Base-by-base conservation (phyloP, 2,329 filamentous ascomycete genomes). In the Trichoderma asperellum region DNA sequence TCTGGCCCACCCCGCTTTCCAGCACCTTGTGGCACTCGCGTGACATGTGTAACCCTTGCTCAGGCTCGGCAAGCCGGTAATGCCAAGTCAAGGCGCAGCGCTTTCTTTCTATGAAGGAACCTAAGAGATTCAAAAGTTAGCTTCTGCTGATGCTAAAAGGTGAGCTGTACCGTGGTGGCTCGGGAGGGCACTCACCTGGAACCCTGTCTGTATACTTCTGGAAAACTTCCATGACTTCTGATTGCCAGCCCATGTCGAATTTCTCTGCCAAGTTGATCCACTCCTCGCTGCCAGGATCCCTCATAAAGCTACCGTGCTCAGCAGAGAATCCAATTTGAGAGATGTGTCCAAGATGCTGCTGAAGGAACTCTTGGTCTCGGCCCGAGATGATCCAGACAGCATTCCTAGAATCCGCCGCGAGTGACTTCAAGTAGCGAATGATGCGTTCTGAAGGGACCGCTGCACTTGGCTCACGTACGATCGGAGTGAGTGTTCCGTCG, bases 311-410 rank as follows among this genome's bases (percentile, higher is more conserved):
- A 64, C 96, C 96, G 77, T 99, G 96, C 82, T 99, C 96, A 1
- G 96, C 96, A 75, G 93, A 97, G 76, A 99, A 91, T n/a, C 96
- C 96, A 14, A 99, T 84, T 76, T 92, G 89, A 1, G 88, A 79
- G 73, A 98, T 97, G 80, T 97, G 91, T n/a, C 95, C 96, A 78
- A 98, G 89, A 83, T 95, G 94, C 73, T 96, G 91, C 73, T 92
- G 89, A 70, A 99, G 82, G 81, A 99, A 99, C 8, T 91, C 91
- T 77, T 97, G 94, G 76, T 98, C 95, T 72, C 96, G 90, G 12
- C 96, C 96, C 65, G 93, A 97, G 76, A 99, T 97, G 77, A 99
- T 97, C 96, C 96, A 99, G n/a, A 99, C 94, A 1, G 89, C 87
- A 76, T 98, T 99, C 68, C 85, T 85, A 18, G 91, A 88, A 77